Base-by-base conservation (phyloP, 352 stramenopile species). In the Globisporangium perplexum region DNA sequence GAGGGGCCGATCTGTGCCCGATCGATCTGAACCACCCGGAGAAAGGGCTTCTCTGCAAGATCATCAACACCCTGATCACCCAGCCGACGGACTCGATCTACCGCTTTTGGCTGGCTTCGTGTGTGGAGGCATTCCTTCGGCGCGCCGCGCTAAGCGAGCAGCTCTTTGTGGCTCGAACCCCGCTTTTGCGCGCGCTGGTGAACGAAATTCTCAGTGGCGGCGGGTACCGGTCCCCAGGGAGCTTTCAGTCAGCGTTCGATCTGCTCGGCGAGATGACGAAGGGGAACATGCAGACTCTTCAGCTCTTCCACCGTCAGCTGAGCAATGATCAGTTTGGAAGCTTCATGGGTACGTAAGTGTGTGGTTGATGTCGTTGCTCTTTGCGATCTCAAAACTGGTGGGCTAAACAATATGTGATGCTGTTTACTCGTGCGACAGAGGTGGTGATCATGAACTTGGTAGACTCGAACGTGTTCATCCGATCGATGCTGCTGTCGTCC, bases 381-480 rank as follows among this genome's bases (percentile, higher is more conserved):
- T 46, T 31, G 42, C 43, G 38, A n/a, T 62, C 7, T 12, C 33
- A 39, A 12, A 39, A 18, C 11, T 18, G 18, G 33, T 7, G 33
- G 14, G 4, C 33, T 39, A 3, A 14, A 53, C 20, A 2, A 7
- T 47, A 20, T 57, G 44, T 38, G 46, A 14, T 63, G 10, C 49
- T n/a, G 4, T n/a, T 66, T 26, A 22, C 22, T 56, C 17, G 20
- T 26, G 22, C 28, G 59, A 35, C 65, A 93, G 83, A 91, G 69
- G 86, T 97, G 39, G 88, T 97, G 49, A 88, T 96, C 47, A 70
- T 88, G 24, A 97, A 98, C 66, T 68, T 98, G 14, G 89, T 98
- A 23, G 94, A 98, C 66, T 98, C 89, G 33, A 98, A 98, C 59
- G 95, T 98, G 42, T 98, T 98, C 58, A 86, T 98, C 47, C 86